Evolutionary conservation across 1,139 yeast genomes (phyloP), one percentile per base, ranked within the genome.

Genomic region (Fermentozyma sake): DNA sequence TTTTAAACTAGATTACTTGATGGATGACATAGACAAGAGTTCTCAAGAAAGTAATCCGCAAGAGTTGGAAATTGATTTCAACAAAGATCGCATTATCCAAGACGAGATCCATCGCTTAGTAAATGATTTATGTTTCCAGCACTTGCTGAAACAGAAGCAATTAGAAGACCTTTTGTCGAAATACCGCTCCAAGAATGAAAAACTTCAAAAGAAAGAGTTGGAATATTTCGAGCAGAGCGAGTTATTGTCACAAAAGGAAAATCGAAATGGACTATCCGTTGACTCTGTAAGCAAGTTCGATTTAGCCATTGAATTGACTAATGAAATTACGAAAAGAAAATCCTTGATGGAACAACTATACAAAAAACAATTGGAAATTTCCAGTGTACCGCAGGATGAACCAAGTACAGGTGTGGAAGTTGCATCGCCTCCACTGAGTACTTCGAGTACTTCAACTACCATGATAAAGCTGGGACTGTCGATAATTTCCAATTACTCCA

Each of bases 41-140:
- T 24, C 28, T 8, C 41, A 41, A 21, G 27, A 27, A 22, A 19
- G 33, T 6, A 30, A 28, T 21, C 39, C 38, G 2, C 44, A 42
- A 14, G 48, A 46, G 16, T 32, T 42, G 25, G 29, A 35, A 2
- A 36, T 53, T 16, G 63, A 57, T 33, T 38, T 40, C 19, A 44
- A 46, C 11, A 44, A 48, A 24, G 68, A 63, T 35, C 48, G 47
- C 28, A 47, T 66, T 7, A 51, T 67, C 11, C 73, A 67, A 36
- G 72, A 64, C 23, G 73, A 67, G 38, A 61, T 67, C 14, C 49
- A 52, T 31, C 43, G 72, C 17, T 47, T 67, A 23, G 42, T 57
- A 16, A 66, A 65, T 34, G 73, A 67, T 39, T 48, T 66, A 31
- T 50, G 61, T 9, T 67, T 52, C 33, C 72, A 61, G 39, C 44